Evolutionary conservation across 441 rosid genomes (phyloP), one percentile per base, ranked within the genome.

Genomic region (Isatis lusitanica): DNA sequence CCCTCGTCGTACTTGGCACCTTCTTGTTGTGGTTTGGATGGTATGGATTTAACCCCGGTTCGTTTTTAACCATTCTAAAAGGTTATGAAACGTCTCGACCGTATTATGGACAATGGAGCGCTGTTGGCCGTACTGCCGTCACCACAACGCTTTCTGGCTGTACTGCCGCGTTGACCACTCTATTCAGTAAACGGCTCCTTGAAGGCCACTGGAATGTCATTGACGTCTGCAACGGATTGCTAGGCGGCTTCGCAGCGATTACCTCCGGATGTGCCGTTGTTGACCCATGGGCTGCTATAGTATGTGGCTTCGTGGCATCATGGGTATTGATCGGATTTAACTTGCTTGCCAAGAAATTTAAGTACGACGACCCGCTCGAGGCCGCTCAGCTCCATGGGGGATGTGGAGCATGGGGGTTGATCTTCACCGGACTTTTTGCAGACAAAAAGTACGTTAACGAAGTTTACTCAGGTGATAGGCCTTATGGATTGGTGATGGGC

Each of bases 191-290:
- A 52, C 76, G 90, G 24, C 40, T 36, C 40, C 11, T 36, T 8
- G 40, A 11, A 36, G 40, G 40, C 40, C 40, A 36, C 40, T 36
- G 90, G 90, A 86, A 82, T 43, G 87, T 84, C 2, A 53, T 66
- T 3, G 85, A 84, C 18, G 87, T 86, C 0, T 86, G 90, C 36
- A 86, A 84, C 31, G 90, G 90, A 31, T 61, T 86, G 12, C 21
- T 86, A 46, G 87, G 90, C 3, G 90, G 90, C n/a, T 82, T 86
- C 30, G 90, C 82, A 1, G 90, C 90, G 2, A 82, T 86, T n/a
- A 84, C 90, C 47, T 77, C 87, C 0, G 87, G 90, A 6, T 86
- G 90, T 62, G 80, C 87, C 0, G 87, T 86, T 10, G 90, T 84
- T 9, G 86, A 86, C 66, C 90, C 90, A 0, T 86, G 87, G 87